Base-by-base conservation (phyloP, 768 basidiomycete genomes). In the Collybiopsis confluens region DNA sequence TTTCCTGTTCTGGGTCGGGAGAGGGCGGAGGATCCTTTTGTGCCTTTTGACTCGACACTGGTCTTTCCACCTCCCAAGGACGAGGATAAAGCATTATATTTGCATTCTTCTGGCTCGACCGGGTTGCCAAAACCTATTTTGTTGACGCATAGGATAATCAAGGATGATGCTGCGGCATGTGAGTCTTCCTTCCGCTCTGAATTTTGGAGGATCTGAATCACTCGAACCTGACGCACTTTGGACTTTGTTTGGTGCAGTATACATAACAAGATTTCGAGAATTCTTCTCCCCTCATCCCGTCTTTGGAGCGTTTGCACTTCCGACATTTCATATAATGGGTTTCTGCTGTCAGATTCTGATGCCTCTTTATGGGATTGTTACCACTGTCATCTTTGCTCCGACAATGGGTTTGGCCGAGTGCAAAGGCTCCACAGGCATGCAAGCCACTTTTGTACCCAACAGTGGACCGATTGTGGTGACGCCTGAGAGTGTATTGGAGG, bases 1-100 rank as follows among this genome's bases (percentile, higher is more conserved):
- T 80, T 71, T 48, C 77, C 78, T 1, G 66, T 69, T 24, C 65
- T 77, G 4, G 76, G 71, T 0, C 10, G 46, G 13, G 74, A 77
- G 53, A 64, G 54, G 0, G 16, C 45, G 6, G 56, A 64, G 10
- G 64, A 73, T 38, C 54, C 62, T 5, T 72, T 73, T 48, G n/a
- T 9, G 1, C 11, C 41, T 7, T 40, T 24, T 21, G 18, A 21
- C 11, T n/a, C n/a, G n/a, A n/a, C n/a, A n/a, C n/a, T n/a, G n/a
- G n/a, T n/a, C n/a, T n/a, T n/a, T n/a, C n/a, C n/a, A n/a, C n/a
- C n/a, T n/a, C 46, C 44, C 16, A 38, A 46, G 20, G 45, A 46
- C 18, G 43, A 16, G 20, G 43, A 45, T 0, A 52, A 56, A 1
- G 58, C 52, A 43, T 40, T 55, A 20, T 69, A 64, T 44, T 45